Evolutionary conservation across 371 early-diverging fungal species (phyloP), one percentile per base, ranked within the genome.

Genomic region (Quaeritorhiza haematococci): DNA sequence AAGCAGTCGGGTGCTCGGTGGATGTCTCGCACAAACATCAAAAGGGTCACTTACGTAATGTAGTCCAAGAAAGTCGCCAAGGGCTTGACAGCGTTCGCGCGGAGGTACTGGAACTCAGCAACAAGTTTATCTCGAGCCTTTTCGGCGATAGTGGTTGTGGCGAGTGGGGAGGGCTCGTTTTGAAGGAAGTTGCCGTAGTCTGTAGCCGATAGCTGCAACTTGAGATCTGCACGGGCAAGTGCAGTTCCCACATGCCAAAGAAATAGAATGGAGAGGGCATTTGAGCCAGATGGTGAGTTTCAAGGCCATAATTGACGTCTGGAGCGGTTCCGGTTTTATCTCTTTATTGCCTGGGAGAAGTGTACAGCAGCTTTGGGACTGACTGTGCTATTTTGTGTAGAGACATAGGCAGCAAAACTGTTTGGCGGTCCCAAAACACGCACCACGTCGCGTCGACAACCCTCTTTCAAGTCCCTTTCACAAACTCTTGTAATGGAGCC

Each of bases 111-210:
- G 73, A 97, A 98, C 61, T 98, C 94, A 32, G 80, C 82, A 17
- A 97, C 91, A 26, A 96, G 78, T 58, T 88, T 89, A 56, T 95
- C 90, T 6, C 90, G 87, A 58, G 90, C 86, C 55, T 85, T 87
- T 21, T 91, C 92, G 28, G 90, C 79, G 48, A 97, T 86, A 24
- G 89, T 87, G 42, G 96, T 92, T 3, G 98, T 95, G 17, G 95
- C 84, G 56, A 98, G 75, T 19, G 96, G 96, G 4, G 94, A 92
- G 24, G 98, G 91, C 64, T 96, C 96, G 66, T 96, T 96, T 62
- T 93, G 93, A 34, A 97, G 73, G 52, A 95, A 85, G 34, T 85
- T 73, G 46, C 93, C 95, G 74, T 98, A 98, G 73, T 98, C 98
- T 23, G 98, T 94, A 6, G 96, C 86, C 1, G 87, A 80, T 52